Base-by-base conservation (phyloP, 2,329 filamentous ascomycete genomes). In the Xylogone sp. region DNA sequence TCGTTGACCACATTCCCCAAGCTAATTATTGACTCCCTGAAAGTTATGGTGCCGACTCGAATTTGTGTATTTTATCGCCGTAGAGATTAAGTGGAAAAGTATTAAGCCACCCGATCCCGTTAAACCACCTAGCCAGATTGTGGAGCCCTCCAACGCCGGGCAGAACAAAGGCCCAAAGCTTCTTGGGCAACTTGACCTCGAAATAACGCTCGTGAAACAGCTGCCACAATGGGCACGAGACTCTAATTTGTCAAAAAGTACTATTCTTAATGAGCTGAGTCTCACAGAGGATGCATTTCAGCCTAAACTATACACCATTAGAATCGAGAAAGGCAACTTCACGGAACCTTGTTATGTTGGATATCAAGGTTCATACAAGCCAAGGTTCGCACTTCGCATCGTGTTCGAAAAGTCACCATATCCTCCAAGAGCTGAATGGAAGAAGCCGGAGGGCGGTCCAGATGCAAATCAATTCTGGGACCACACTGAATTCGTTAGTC, bases 351-450 rank as follows among this genome's bases (percentile, higher is more conserved):
- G 43, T 49, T 47, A 45, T 22, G 42, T 56, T 19, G 49, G 50
- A 2, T 45, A 19, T 22, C 31, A 45, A 24, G 48, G n/a, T 29
- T 42, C 22, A n/a, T 51, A 51, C 19, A 45, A 21, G 18, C 34
- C 42, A 18, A 59, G 54, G 31, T 62, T 48, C 39, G 53, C 52
- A 21, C 31, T 59, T 43, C 57, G 59, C 29, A 24, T 62, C 16
- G 16, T 59, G n/a, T 63, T 62, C 47, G 57, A 62, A 43, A 61
- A 54, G 43, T 60, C 61, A 31, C 61, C 60, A 22, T 63, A 61
- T 50, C 57, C 60, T 13, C 57, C 57, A 24, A 52, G 54, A 42
- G 54, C 55, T 42, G 55, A 63, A 49, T 62, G 59, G 59, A 45
- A 18, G 45, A 24, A 50, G 16, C 57, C 56, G 51, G 3, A 39